Base-by-base conservation (phyloP, 73 alveolate species). In the Paramecium caudatum region DNA sequence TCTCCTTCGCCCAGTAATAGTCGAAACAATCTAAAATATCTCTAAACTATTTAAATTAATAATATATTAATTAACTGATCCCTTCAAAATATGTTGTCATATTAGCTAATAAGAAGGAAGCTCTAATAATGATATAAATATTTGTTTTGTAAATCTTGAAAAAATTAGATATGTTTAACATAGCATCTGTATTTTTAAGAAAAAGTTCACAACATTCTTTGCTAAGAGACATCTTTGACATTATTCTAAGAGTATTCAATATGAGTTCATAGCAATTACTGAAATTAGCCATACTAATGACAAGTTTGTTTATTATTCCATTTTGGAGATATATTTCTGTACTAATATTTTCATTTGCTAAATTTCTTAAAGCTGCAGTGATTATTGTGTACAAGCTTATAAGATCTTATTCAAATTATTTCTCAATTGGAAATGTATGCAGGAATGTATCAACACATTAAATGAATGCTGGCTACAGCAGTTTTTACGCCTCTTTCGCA, bases 81-180 rank as follows among this genome's bases (percentile, higher is more conserved):
- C 90, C 82, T 36, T 86, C 93, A 86, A 49, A 62, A 23, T 86
- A 86, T 19, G 93, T 86, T 0, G 93, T 86, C 50, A 86, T 86
- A 41, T 86, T 86, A 16, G 93, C 93, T 62, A 86, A 86, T 70
- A 86, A 46, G 41, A 62, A 86, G 4, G 93, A 86, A 19, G 84
- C 84, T 62, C 93, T 70, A 45, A 86, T 86, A 21, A 86, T 86
- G 2, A 86, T 63, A 45, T 43, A 86, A 0, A 86, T 86, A 46
- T 86, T 86, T 2, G 93, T 86, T 47, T 86, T 19, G 27, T 62
- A 86, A 1, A 70, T 62, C 32, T 86, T 86, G 30, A 86, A 86
- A 45, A 86, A 86, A 63, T 46, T 49, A 17, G 86, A 61, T 41
- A 86, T 86, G 25, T 86, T 86, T 46, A 41, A n/a, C 41, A 86